A percentile compares a stretch with the other conserved stretches of the same genome.
Conservation (phyloP, 2,329 filamentous ascomycete genomes). For the Fusarium bactridioides region DNA sequence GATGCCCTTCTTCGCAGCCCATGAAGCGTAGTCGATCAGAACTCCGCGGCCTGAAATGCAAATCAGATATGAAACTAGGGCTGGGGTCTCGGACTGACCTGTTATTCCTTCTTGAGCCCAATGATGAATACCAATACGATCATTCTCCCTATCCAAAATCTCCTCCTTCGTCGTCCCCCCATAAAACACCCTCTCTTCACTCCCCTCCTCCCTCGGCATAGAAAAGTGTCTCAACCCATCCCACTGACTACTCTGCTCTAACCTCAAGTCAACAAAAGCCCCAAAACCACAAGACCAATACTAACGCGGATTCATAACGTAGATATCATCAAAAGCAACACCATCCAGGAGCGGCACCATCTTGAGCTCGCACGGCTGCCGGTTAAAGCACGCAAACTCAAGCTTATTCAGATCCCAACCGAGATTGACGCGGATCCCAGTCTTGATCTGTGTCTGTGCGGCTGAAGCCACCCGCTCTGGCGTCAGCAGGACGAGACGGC, state of each 20-base stretch:
- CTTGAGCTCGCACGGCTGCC: constrained; percentile 58
- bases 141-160: constrained; percentile 53
- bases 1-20: constrained; percentile 50
- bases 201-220: constrained; percentile 48
- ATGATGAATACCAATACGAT: constrained; percentile 57
- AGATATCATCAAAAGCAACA: constrained; percentile 58
- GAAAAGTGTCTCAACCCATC: constrained; percentile 60
- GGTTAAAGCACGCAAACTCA: constrained; percentile 61
- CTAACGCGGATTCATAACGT: constrained; percentile 54
- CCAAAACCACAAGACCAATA: neutral
- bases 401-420: constrained; percentile 65
- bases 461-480: constrained; percentile 57
- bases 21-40: constrained; percentile 58
- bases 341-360: constrained; percentile 58
- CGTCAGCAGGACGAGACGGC: constrained; percentile 59
- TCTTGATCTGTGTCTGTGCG: constrained; percentile 59
- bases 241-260: constrained; percentile 59
- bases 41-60: constrained; percentile 54
- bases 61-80: rapidly evolving
- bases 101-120: constrained; percentile 52
- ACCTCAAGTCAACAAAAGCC: neutral
- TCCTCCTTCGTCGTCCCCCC: constrained; percentile 56
- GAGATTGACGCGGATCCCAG: constrained; percentile 59
- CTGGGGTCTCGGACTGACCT: constrained; percentile 40
- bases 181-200: constrained; percentile 55